A percentile compares a stretch with the other conserved stretches of the same genome.
phyloP scores from a whole-genome alignment of 1,139 yeast species.

The Candida gigantensis region DNA sequence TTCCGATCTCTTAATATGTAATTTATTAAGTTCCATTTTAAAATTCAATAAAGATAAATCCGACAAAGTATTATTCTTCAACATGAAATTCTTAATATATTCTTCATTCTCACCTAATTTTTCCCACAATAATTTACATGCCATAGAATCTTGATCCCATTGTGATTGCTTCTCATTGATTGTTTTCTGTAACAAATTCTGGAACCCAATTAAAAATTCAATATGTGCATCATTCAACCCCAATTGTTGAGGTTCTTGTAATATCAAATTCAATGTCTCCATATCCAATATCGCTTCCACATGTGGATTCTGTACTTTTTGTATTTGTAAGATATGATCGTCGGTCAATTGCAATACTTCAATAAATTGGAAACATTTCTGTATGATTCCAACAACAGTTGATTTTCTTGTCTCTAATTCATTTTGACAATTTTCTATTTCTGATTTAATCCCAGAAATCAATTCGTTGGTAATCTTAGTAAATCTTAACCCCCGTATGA shows the following conservation, averaged over 20 bases:
- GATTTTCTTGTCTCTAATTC: slow-evolving; percentile 29
- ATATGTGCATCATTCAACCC: slow-evolving; percentile 42
- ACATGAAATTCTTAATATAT: slow-evolving; percentile 37
- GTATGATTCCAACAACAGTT: slow-evolving; percentile 26
- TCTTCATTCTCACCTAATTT: slow-evolving; percentile 46
- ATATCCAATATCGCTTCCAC: slow-evolving; percentile 33
- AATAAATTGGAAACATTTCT: slow-evolving; percentile 30
- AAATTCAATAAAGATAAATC: slow-evolving; percentile 41
- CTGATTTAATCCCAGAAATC: slow-evolving; percentile 24
- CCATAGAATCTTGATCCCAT: slow-evolving; percentile 29
- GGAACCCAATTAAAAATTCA: slow-evolving; percentile 30
- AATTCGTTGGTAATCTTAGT: slow-evolving; percentile 40
- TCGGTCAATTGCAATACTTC: slow-evolving; percentile 32
- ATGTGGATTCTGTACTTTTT: slow-evolving; percentile 20
- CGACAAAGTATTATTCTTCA: slow-evolving; percentile 37
- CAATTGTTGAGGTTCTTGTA: slow-evolving; percentile 39
- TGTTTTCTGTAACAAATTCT: slow-evolving; percentile 28
- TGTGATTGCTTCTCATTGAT: slow-evolving; percentile 35
- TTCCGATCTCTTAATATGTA: slow-evolving; percentile 60
- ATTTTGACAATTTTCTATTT: slow-evolving; percentile 26
- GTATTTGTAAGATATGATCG: slow-evolving; percentile 36
- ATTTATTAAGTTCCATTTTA: slow-evolving; percentile 56
- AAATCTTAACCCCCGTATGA: slow-evolving; percentile 36
- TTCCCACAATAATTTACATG: slow-evolving; percentile 52
- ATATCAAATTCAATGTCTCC: slow-evolving; percentile 40